These are phyloP conservation scores for Telopea speciosissima DNA, from an alignment of 177 flowering plant species.

Conservation along the genomic window DNA sequence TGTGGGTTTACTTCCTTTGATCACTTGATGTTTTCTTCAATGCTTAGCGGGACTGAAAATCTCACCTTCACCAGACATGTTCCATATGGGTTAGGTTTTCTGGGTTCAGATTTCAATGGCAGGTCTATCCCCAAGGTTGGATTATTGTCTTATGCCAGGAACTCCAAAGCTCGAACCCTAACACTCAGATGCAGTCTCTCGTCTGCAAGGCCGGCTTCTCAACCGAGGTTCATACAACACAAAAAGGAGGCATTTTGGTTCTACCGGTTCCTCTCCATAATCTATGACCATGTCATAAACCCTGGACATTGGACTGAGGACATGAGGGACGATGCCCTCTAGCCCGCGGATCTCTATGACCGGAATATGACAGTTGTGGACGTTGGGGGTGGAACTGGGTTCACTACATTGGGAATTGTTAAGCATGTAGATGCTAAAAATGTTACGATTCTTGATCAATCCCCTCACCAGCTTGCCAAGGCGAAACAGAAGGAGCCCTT, in stretches of 20 bases:
- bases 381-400: slow-evolving; percentile 98
- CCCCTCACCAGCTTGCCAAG: slow-evolving; percentile 95
- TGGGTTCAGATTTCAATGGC: slow-evolving; percentile 39
- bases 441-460: slow-evolving; percentile 85
- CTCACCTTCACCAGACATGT: slow-evolving; percentile 24
- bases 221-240: slow-evolving; percentile 91
- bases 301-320: slow-evolving; percentile 98
- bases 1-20: slow-evolving; percentile 4
- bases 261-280: slow-evolving; percentile 79
- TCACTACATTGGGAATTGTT: slow-evolving; percentile 85
- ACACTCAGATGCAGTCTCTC: slow-evolving; percentile 52
- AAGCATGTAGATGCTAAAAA: slow-evolving; percentile 90
- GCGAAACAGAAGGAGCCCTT: slow-evolving; percentile 78
- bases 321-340: slow-evolving; percentile 95
- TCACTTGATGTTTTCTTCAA: slow-evolving; percentile 44
- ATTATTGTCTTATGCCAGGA: slow-evolving; percentile 25
- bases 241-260: slow-evolving; percentile 97
- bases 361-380: slow-evolving; percentile 73
- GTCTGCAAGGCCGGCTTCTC: slow-evolving; percentile 65
- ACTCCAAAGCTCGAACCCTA: slow-evolving; percentile 9
- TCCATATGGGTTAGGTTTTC: slow-evolving; percentile 40
- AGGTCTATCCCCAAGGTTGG: slow-evolving; percentile 25
- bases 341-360: slow-evolving; percentile 70
- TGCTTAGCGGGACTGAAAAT: slow-evolving; percentile 60
- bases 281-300: slow-evolving; percentile 79